Evolutionary conservation across 2,329 filamentous ascomycete genomes (phyloP).

Genomic region (Karstenula rhodostoma): DNA sequence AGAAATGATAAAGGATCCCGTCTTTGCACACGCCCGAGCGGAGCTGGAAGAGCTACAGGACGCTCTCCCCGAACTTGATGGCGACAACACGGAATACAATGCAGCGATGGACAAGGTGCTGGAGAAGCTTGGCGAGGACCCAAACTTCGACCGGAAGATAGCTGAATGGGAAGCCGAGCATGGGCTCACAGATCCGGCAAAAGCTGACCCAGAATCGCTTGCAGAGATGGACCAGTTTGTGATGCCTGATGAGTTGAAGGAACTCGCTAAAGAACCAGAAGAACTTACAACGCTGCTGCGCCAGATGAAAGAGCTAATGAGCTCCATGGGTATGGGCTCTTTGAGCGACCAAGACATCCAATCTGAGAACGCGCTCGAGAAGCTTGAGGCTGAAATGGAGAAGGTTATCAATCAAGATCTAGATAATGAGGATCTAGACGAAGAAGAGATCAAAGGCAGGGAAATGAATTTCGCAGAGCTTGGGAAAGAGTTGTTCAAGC

Average conservation of each 20-base stretch:
- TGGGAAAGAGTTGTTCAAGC: conserved; percentile 31
- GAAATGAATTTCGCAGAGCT: conserved; percentile 35
- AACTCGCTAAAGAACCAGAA: conserved; percentile 15
- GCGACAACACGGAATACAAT: conserved; percentile 32
- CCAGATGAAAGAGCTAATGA: conserved; percentile 39
- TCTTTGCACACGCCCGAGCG: conserved; percentile 29
- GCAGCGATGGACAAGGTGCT: conserved; percentile 30
- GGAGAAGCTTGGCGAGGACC: conserved; percentile 31
- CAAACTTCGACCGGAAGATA: conserved; percentile 33
- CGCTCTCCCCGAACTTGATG: conserved; percentile 30
- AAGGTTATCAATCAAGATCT: conserved; percentile 30
- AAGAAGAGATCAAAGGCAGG: conserved; percentile 27
- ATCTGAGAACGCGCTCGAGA: conserved; percentile 13
- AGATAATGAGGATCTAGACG: conserved; percentile 26
- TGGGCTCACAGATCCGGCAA: conserved; percentile 11
- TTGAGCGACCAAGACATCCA: neutral
- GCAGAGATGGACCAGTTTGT: conserved; percentile 4
- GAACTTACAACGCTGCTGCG: conserved; percentile 33
- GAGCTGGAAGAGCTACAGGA: conserved; percentile 36
- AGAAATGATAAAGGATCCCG: conserved; percentile 40
- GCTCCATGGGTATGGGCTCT: conserved; percentile 26
- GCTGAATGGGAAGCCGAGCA: conserved; percentile 19
- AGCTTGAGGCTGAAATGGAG: conserved; percentile 33
- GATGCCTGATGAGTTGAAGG: no score
- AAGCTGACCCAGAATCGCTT: conserved; percentile 14